Base-by-base conservation (phyloP, 2,329 filamentous ascomycete species). In the Teratosphaeria pseudoeucalypti region DNA sequence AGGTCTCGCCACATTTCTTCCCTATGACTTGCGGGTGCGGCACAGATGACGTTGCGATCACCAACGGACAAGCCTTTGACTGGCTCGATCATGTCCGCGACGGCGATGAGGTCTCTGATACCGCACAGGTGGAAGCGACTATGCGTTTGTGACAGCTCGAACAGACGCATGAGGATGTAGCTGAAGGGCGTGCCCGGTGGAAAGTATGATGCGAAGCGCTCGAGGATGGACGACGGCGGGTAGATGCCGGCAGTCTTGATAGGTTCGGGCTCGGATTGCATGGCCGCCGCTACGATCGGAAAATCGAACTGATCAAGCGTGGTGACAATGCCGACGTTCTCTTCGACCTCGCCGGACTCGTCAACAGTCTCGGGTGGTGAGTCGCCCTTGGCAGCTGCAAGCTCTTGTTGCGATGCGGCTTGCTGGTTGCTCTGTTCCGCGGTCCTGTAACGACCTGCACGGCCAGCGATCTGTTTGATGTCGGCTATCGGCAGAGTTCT, bases 391-490 rank as follows among this genome's bases (percentile, higher is more conserved):
- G 57, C 57, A 10, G 54, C 60, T 16, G 60, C 55, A 14, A 59
- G n/a, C 61, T 64, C 61, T 32, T 57, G 52, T 34, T 57, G 27
- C 52, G 29, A 6, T 43, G 27, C n/a, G 53, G 16, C 16, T 56
- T 34, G 5, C 70, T 68, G 16, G 63, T 54, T 54, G 27, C 27
- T 32, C 68, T 88, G 80, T 32, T 80, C 77, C 2, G 89, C 89
- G 32, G 87, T 86, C 59, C 86, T 85, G 74, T 86, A 99, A 54
- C 94, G 86, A 32, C 94, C 94, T 12, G 94, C 94, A 65, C 94
- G 85, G 19, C 94, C 94, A 56, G 86, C 94, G 68, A 99, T 99
- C 71, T 99, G 94, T 73, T 96, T 96, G 68, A 96, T 81, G 65
- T 96, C 89, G 0, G 91, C 87, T 2, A 88, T 79, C 0, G 81